Evolutionary conservation across 768 basidiomycete genomes (phyloP).

Genomic region (Phlebiopsis flavidoalba): DNA sequence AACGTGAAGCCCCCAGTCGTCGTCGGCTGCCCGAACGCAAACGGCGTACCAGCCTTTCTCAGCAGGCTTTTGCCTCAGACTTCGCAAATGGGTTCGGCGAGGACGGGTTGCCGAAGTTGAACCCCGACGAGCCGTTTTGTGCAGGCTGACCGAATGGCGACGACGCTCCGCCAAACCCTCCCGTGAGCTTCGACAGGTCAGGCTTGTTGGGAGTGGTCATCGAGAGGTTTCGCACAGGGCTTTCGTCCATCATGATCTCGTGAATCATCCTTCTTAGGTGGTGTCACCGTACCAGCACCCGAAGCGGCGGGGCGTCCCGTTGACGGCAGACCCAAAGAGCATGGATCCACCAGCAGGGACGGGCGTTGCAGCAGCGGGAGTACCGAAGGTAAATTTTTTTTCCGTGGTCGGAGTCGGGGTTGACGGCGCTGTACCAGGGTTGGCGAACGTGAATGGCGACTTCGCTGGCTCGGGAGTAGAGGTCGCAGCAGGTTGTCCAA

Average conservation of each 20-base stretch:
- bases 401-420: conserved; percentile 23
- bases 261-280: conserved; percentile 53
- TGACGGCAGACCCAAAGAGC: conserved; percentile 40
- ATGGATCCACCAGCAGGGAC: conserved; percentile 29
- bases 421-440: conserved; percentile 12
- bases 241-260: conserved; percentile 82
- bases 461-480: conserved; percentile 25
- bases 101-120: conserved; percentile 26
- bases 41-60: conserved; percentile 30
- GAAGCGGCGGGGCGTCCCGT: conserved; percentile 29
- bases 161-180: conserved; percentile 13
- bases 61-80: conserved; percentile 38
- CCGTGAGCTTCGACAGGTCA: conserved; percentile 11
- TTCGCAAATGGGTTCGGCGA: conserved; percentile 16
- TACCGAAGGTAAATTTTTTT: conserved; percentile 39
- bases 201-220: conserved; percentile 29
- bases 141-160: conserved; percentile 34
- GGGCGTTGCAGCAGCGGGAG: conserved; percentile 28
- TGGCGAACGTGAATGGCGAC: conserved; percentile 32
- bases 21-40: conserved; percentile 42
- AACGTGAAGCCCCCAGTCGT: conserved; percentile 44
- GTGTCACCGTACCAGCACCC: conserved; percentile 52
- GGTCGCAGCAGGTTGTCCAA: conserved; percentile 29
- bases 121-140: conserved; percentile 17
- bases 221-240: conserved; percentile 54